Conservation (phyloP, 2,329 filamentous ascomycete genomes). For the Aspergillus viridinutans region DNA sequence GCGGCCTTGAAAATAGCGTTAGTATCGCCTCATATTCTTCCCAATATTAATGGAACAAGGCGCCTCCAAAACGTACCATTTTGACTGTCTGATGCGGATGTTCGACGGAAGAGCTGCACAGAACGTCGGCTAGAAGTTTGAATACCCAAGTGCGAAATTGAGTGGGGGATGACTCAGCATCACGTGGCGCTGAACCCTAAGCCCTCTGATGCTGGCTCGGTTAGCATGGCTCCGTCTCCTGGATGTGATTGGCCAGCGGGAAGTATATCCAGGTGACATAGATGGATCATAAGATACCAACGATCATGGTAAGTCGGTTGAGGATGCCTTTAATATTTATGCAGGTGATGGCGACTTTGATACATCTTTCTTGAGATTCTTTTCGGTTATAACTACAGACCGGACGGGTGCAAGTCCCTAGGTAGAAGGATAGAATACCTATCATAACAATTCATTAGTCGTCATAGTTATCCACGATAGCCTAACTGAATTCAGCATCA, state of each 20-base stretch:
- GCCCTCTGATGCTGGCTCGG: constrained; percentile 23
- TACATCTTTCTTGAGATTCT: background rate
- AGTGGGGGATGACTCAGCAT: constrained; percentile 36
- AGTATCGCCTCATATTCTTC: constrained; percentile 3
- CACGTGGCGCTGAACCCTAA: constrained; percentile 25
- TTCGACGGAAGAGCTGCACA: constrained; percentile 30
- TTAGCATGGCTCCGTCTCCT: constrained; percentile 9
- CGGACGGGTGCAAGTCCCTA: too few relatives aligned
- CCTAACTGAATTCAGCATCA: constrained; percentile 2
- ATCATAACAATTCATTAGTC: background rate
- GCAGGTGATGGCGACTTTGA: background rate
- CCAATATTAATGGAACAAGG: background rate
- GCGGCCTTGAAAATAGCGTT: constrained; percentile 36
- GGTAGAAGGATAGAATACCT: background rate
- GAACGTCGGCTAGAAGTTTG: constrained; percentile 19
- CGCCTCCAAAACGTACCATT: constrained; percentile 29
- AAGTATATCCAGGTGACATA: constrained; percentile 2
- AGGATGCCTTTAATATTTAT: background rate
- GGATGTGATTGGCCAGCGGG: constrained; percentile 8
- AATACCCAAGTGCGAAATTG: constrained; percentile 32
- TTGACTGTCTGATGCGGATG: constrained; percentile 35
- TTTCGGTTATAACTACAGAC: too few relatives aligned
- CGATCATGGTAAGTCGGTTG: too few relatives aligned
- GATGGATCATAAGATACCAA: background rate
- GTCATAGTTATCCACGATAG: background rate